A percentile compares a stretch with the other conserved stretches of the same genome.
phyloP scores from a whole-genome alignment of 257 asterid species.

The Catharanthus roseus region DNA sequence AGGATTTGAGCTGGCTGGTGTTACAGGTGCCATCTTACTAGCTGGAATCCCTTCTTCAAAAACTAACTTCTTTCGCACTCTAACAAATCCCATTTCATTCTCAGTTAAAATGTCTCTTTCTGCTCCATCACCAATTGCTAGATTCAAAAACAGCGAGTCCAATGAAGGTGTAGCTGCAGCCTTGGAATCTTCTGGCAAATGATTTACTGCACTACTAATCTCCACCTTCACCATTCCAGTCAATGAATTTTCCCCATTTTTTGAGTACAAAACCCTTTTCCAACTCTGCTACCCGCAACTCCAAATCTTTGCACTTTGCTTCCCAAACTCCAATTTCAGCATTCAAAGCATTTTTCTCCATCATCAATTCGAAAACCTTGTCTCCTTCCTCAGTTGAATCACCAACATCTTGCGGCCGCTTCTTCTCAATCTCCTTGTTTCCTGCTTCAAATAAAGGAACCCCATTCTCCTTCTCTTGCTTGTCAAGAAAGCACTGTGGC shows the following conservation, averaged over 20 bases:
- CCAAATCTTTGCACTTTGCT: conserved; percentile 38
- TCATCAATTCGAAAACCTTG: conserved; percentile 33
- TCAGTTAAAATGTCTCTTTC: conserved; percentile 15
- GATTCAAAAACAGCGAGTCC: conserved; percentile 15
- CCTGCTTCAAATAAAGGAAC: conserved; percentile 28
- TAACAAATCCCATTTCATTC: conserved; percentile 13
- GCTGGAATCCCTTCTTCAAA: conserved; percentile 25
- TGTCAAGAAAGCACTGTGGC: conserved; percentile 15
- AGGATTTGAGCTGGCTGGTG: conserved; percentile 30
- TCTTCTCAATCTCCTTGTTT: conserved; percentile 34
- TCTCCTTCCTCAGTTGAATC: conserved; percentile 26
- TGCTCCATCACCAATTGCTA: conserved; percentile 17
- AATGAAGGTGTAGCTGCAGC: conserved; percentile 24
- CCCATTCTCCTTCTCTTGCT: conserved; percentile 22
- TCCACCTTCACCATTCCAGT: conserved; percentile 1
- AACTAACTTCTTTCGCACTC: conserved; percentile 30
- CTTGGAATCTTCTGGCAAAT: neutral
- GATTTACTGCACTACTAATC: neutral
- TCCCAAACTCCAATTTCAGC: conserved; percentile 44
- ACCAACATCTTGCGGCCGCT: neutral
- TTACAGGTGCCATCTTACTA: conserved; percentile 36
- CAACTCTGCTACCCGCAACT: conserved; percentile 37
- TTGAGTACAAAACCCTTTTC: conserved; percentile 15
- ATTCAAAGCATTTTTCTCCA: conserved; percentile 48
- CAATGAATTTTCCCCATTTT: neutral